Evolutionary conservation across 371 early-diverging fungal species (phyloP).

Genomic region (Rhizopus microsporus): DNA sequence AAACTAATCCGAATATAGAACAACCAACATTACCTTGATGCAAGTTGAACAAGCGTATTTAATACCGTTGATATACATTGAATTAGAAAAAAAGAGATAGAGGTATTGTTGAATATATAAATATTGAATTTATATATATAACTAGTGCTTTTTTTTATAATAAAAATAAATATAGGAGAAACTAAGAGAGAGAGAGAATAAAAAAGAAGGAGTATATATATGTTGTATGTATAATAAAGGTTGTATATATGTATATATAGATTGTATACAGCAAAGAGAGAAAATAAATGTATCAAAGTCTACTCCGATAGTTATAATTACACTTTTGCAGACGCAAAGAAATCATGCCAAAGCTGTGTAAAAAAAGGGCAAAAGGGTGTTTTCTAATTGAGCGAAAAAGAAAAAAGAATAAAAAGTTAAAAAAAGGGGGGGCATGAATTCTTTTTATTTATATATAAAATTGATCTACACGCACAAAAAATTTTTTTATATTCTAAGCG

Average conservation of each 20-base stretch:
- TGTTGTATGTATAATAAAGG: constrained; percentile 1
- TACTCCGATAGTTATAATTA: constrained; percentile 36
- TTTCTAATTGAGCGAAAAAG: neutral
- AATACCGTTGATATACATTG: constrained; percentile 40
- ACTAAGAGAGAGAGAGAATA: neutral
- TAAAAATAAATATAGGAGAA: neutral
- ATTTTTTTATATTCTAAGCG: constrained; percentile 5
- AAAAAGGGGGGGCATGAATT: constrained; percentile 2
- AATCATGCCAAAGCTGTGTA: constrained; percentile 29
- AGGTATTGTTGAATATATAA: neutral
- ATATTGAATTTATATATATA: constrained; percentile 3
- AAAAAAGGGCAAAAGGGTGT: constrained; percentile 2
- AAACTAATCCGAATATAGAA: constrained; percentile 7
- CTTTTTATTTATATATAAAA: constrained; percentile 4
- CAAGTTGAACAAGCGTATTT: constrained; percentile 43
- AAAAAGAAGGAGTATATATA: neutral
- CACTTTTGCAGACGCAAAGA: constrained; percentile 35
- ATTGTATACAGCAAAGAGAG: constrained; percentile 2
- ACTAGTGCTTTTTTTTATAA: neutral
- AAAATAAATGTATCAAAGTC: constrained; percentile 23
- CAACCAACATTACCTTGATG: constrained; percentile 30
- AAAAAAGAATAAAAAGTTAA: neutral
- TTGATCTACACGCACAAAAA: constrained; percentile 10
- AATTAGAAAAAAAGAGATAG: neutral
- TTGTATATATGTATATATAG: constrained; percentile 4